Percentiles rank a stretch among this genome's conserved stretches.
phyloP scores from a whole-genome alignment of 108 stramenopile genomes.

The Mayamaea pseudoterrestris region DNA sequence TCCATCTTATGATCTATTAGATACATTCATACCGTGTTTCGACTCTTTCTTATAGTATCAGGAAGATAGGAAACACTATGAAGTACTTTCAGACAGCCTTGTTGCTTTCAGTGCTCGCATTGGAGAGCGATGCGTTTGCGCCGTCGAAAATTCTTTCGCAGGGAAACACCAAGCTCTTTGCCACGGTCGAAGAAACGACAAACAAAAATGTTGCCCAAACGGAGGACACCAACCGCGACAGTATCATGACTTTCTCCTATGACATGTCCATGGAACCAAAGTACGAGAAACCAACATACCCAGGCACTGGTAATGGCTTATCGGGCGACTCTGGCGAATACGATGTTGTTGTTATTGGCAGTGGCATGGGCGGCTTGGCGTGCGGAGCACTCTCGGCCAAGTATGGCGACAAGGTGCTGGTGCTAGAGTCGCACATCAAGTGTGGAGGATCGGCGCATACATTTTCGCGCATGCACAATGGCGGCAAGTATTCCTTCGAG shows the following conservation, averaged over 20 bases:
- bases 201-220: conserved; percentile 79
- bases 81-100: too few relatives aligned
- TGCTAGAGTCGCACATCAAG: conserved; percentile 82
- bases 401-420: conserved; percentile 64
- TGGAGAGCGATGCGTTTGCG: not conserved
- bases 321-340: conserved; percentile 70
- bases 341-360: conserved; percentile 80
- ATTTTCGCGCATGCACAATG: conserved; percentile 74
- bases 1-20: too few relatives aligned
- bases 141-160: too few relatives aligned
- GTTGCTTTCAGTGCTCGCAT: too few relatives aligned
- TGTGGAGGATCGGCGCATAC: conserved; percentile 81
- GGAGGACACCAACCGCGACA: conserved; percentile 70
- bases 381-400: conserved; percentile 76
- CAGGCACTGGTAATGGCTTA: conserved; percentile 81
- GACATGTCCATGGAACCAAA: conserved; percentile 79
- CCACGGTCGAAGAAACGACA: conserved; percentile 4
- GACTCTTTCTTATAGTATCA: too few relatives aligned
- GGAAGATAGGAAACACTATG: too few relatives aligned
- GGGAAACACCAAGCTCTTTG: not conserved
- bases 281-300: conserved; percentile 85
- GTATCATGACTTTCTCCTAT: conserved; percentile 84
- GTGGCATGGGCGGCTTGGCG: conserved; percentile 81
- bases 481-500: conserved; percentile 80
- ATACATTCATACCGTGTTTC: too few relatives aligned